phyloP scores from a whole-genome alignment of 2,329 filamentous ascomycete species.

The Pseudogymnoascus sp. region DNA sequence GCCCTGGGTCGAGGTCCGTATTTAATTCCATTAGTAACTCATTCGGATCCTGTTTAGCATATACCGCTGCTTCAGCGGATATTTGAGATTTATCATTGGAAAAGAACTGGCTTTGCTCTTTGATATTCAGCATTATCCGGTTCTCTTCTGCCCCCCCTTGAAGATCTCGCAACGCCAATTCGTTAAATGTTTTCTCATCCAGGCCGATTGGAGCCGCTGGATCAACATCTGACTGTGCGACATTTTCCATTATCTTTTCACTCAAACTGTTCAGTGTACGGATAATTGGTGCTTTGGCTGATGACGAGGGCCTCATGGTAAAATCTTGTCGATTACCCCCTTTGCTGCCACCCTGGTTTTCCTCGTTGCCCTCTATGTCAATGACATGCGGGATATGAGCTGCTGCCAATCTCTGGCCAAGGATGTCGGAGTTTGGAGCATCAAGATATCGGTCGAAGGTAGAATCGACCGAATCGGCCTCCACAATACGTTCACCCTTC shows the following conservation, averaged over 20 bases:
- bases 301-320: slow-evolving; percentile 72
- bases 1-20: slow-evolving; percentile 44
- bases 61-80: slow-evolving; percentile 35
- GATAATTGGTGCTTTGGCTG: slow-evolving; percentile 78
- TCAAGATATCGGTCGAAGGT: slow-evolving; percentile 82
- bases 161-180: slow-evolving; percentile 73
- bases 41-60: slow-evolving; percentile 60
- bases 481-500: slow-evolving; percentile 77
- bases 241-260: slow-evolving; percentile 86
- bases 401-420: slow-evolving; percentile 46
- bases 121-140: slow-evolving; percentile 76
- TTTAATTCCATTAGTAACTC: slow-evolving; percentile 59
- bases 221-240: slow-evolving; percentile 68
- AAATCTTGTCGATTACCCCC: slow-evolving; percentile 78
- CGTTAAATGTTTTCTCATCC: slow-evolving; percentile 64
- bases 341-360: slow-evolving; percentile 78
- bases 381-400: slow-evolving; percentile 79
- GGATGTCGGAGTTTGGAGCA: slow-evolving; percentile 51
- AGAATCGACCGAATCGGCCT: slow-evolving; percentile 62
- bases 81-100: slow-evolving; percentile 42
- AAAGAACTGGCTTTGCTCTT: slow-evolving; percentile 79
- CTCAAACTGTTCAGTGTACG: slow-evolving; percentile 82
- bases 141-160: slow-evolving; percentile 64
- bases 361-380: slow-evolving; percentile 87
- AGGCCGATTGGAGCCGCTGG: slow-evolving; percentile 55